A percentile compares a stretch with the other conserved stretches of the same genome.
phyloP scores from a whole-genome alignment of 2,329 filamentous ascomycete species.

The Penicillium oxalicum region DNA sequence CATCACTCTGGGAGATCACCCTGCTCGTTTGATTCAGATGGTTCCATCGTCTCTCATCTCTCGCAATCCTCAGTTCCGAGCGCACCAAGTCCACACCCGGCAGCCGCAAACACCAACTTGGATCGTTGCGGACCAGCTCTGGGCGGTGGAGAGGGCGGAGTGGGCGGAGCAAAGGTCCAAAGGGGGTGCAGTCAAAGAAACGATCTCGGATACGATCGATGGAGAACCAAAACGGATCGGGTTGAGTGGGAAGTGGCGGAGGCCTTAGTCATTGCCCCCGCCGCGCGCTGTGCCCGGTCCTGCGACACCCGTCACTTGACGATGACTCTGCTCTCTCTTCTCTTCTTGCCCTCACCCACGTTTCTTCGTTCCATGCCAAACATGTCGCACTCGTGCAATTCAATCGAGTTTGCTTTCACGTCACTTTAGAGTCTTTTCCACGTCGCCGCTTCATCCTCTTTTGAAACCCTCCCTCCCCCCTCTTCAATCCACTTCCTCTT shows the following conservation, averaged over 20 bases:
- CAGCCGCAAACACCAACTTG: too few species aligned
- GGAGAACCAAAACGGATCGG: too few species aligned
- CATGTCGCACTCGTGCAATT: slow-evolving; percentile 10
- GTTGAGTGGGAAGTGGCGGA: slow-evolving; percentile 13
- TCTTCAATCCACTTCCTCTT: slow-evolving; percentile 5
- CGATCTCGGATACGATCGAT: too few species aligned
- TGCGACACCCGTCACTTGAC: slow-evolving; percentile 12
- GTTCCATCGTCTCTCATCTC: not conserved
- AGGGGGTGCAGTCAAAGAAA: too few species aligned
- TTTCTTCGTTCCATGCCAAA: slow-evolving; percentile 1
- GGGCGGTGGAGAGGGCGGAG: not conserved
- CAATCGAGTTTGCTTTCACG: slow-evolving; percentile 7
- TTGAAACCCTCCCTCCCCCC: not conserved
- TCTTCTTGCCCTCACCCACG: not conserved
- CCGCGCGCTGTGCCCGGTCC: slow-evolving; percentile 1
- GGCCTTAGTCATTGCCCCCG: slow-evolving; percentile 19
- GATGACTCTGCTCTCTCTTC: slow-evolving; percentile 2
- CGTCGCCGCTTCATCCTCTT: not conserved
- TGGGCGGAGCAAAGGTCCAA: not conserved
- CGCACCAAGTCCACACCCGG: too few species aligned
- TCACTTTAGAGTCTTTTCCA: slow-evolving; percentile 6
- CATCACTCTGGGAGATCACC: not conserved
- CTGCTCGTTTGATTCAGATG: slow-evolving; percentile 4
- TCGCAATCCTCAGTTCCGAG: not conserved
- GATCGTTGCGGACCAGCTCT: not conserved